Evolutionary conservation across 2,329 filamentous ascomycete species (phyloP).

Genomic region (Colletotrichum echinochloae): DNA sequence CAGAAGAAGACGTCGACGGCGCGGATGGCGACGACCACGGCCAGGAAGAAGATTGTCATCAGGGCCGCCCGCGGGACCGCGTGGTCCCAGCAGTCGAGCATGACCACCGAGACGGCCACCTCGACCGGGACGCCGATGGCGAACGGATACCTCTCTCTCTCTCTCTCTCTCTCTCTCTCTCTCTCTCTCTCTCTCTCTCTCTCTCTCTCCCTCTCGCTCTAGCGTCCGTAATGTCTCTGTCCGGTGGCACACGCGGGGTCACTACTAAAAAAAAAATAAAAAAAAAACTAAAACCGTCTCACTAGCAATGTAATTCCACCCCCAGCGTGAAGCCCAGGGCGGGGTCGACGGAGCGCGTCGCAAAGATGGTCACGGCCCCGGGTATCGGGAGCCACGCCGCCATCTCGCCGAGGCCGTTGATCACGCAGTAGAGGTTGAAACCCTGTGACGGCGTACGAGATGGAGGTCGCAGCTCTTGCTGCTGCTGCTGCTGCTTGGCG

Average conservation of each 20-base stretch:
- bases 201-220: no score
- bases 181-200: slow-evolving; percentile 1
- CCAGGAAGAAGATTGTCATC: slow-evolving; percentile 53
- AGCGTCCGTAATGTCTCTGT: not conserved
- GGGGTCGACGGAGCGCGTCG: slow-evolving; percentile 60
- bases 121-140: slow-evolving; percentile 62
- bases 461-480: slow-evolving; percentile 51
- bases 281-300: no score
- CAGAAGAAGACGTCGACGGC: slow-evolving; percentile 59
- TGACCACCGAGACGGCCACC: slow-evolving; percentile 58
- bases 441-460: slow-evolving; percentile 58
- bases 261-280: no score
- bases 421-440: slow-evolving; percentile 61
- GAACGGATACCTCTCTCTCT: slow-evolving; percentile 54
- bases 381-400: slow-evolving; percentile 71
- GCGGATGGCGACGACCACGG: slow-evolving; percentile 55
- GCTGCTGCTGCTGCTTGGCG: slow-evolving; percentile 42
- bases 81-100: slow-evolving; percentile 59
- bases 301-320: slow-evolving; percentile 66
- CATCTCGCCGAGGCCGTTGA: slow-evolving; percentile 67
- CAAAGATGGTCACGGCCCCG: slow-evolving; percentile 64
- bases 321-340: slow-evolving; percentile 61
- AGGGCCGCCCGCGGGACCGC: slow-evolving; percentile 47
- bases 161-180: slow-evolving; percentile 2
- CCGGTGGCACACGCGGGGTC: no score